phyloP scores from a whole-genome alignment of 768 basidiomycete species.

The Tubosaeta sp. region DNA sequence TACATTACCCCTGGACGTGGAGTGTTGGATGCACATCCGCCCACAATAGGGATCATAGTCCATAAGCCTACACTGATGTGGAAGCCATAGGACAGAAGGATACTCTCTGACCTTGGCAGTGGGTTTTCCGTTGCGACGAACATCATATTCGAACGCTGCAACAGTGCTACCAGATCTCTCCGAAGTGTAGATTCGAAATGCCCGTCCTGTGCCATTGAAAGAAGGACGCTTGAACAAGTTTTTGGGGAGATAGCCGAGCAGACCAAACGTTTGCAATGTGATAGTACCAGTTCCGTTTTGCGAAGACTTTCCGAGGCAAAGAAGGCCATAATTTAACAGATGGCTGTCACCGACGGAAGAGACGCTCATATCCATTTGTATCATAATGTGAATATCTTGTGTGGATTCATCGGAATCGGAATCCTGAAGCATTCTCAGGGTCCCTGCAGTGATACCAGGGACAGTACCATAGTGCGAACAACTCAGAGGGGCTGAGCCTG shows the following conservation, averaged over 20 bases:
- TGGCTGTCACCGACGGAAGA: too few relatives aligned
- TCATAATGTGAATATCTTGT: not conserved
- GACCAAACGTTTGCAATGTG: constrained; percentile 3
- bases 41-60: constrained; percentile 23
- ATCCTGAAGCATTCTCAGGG: not conserved
- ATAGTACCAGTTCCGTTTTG: constrained; percentile 3
- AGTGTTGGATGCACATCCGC: constrained; percentile 8
- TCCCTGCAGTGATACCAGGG: not conserved
- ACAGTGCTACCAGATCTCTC: too few relatives aligned
- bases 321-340: too few relatives aligned
- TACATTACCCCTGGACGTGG: not conserved
- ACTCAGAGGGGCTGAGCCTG: not conserved
- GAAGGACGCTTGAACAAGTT: constrained; percentile 6
- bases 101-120: constrained; percentile 2
- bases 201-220: constrained; percentile 13
- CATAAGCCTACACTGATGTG: not conserved
- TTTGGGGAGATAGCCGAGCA: not conserved
- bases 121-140: not conserved
- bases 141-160: constrained; percentile 10
- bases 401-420: not conserved
- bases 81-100: not conserved
- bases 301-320: not conserved
- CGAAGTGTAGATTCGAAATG: not conserved
- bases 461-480: not conserved
- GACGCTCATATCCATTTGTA: not conserved